A percentile compares a stretch with the other conserved stretches of the same genome.
Conservation (phyloP, 176 grass and related monocot species). For the Eleusine coracana region DNA sequence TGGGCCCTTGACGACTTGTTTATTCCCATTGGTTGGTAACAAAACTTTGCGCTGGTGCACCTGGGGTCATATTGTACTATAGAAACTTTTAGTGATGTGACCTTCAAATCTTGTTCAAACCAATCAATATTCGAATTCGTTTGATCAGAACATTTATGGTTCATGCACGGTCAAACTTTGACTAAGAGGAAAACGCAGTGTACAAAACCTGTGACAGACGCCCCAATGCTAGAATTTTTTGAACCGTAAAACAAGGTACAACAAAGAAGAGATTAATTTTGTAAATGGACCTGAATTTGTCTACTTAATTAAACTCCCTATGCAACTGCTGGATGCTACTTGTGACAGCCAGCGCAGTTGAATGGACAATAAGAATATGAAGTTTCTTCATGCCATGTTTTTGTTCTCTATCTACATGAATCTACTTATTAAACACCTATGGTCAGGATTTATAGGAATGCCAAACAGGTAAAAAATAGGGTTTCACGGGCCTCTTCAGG, state of each 20-base stretch:
- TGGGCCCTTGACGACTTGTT: neutral
- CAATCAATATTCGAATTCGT: neutral
- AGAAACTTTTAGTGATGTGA: neutral
- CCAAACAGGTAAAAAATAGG: neutral
- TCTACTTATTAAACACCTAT: neutral
- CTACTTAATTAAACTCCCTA: neutral
- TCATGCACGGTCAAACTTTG: neutral
- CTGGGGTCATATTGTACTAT: conserved; percentile 27
- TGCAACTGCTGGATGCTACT: neutral
- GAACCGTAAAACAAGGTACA: too few species aligned
- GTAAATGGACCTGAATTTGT: neutral
- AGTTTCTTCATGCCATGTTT: neutral
- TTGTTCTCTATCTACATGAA: neutral
- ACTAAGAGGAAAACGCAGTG: too few species aligned
- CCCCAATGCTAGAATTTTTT: too few species aligned
- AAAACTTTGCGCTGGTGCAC: neutral
- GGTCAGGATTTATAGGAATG: neutral
- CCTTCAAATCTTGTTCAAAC: neutral
- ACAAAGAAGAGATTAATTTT: neutral
- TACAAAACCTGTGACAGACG: too few species aligned
- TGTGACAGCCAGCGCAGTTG: neutral
- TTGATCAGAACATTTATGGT: neutral
- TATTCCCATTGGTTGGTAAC: conserved; percentile 27
- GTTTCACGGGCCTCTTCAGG: conserved; percentile 4
- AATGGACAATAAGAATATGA: neutral